Base-by-base conservation (phyloP, 1,284 basidiomycete genomes). In the Apiotrichum akiyoshidainum region DNA sequence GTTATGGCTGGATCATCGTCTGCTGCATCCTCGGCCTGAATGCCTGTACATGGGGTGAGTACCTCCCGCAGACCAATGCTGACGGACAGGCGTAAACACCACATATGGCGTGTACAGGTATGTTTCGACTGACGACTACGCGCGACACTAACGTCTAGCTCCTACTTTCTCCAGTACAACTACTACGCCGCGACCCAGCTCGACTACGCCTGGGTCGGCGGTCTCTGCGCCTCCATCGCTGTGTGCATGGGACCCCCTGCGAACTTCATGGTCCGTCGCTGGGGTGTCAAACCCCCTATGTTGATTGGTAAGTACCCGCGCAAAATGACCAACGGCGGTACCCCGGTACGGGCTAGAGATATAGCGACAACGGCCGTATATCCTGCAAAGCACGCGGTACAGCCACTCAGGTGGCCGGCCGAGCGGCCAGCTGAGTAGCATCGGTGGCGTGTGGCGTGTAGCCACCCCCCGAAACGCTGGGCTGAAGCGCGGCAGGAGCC, bases 1-100 rank as follows among this genome's bases (percentile, higher is more conserved):
- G 78, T 10, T 80, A 79, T 60, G 79, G 79, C 21, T 80, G 78
- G 79, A 74, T 80, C 47, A 70, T 78, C 33, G 72, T 74, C 13
- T 59, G 63, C 12, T 79, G 76, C 58, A 42, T 71, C 16, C 64
- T 76, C 17, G 64, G 61, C 17, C 59, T 70, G 35, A 78, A 75
- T 49, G 68, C 71, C 5, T 65, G 66, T 12, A 73, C 72, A 5
- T 75, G 73, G 73, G 77, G 78, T 60, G 21, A 44, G 42, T 44
- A 21, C n/a, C 4, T 68, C 66, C 31, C 48, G 46, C 26, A 8
- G 8, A 16, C 22, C 5, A 6, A 33, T 13, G 9, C 26, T 47
- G 46, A 17, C n/a, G 14, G 11, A 46, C 4, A 46, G 14, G 22
- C 5, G 22, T 14, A 3, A 46, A 46, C 45, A 31, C 14, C 2